These are phyloP conservation scores for Fonsecaea nubica DNA, from an alignment of 2,329 filamentous ascomycete genomes.

Conservation along the genomic window DNA sequence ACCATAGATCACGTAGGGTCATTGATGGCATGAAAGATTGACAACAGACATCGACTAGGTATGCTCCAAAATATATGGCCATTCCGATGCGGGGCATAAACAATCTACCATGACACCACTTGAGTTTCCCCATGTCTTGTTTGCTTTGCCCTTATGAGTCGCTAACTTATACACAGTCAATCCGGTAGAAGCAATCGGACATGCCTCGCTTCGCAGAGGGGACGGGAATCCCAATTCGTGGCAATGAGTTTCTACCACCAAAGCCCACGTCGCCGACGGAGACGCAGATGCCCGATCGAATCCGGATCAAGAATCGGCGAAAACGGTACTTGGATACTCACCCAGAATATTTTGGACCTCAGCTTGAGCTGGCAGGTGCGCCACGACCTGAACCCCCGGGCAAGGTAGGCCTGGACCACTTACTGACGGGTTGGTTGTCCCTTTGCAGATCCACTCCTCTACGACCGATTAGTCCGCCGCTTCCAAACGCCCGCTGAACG, in stretches of 20 bases:
- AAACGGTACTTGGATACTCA: conserved; percentile 76
- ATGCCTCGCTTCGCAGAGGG: conserved; percentile 33
- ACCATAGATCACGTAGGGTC: no score
- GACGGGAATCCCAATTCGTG: conserved; percentile 29
- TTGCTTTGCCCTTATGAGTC: background rate
- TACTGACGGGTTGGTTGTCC: conserved; percentile 28
- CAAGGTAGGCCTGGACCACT: conserved; percentile 15
- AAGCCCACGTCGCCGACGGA: background rate
- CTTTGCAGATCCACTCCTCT: conserved; percentile 73
- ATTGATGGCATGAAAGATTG: no score
- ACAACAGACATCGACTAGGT: no score
- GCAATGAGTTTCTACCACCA: conserved; percentile 21
- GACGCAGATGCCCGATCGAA: conserved; percentile 41
- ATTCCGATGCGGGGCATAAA: no score
- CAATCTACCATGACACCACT: background rate
- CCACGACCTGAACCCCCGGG: conserved; percentile 41
- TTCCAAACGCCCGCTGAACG: conserved; percentile 41
- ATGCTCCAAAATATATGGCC: no score
- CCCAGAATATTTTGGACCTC: conserved; percentile 71
- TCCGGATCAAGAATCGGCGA: conserved; percentile 75
- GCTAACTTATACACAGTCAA: background rate
- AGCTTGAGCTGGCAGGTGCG: conserved; percentile 67
- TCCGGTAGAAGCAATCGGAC: background rate
- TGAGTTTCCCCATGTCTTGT: background rate
- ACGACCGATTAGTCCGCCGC: conserved; percentile 77